Evolutionary conservation across 352 stramenopile genomes (phyloP).

Genomic region (Hyaloperonospora brassicae): DNA sequence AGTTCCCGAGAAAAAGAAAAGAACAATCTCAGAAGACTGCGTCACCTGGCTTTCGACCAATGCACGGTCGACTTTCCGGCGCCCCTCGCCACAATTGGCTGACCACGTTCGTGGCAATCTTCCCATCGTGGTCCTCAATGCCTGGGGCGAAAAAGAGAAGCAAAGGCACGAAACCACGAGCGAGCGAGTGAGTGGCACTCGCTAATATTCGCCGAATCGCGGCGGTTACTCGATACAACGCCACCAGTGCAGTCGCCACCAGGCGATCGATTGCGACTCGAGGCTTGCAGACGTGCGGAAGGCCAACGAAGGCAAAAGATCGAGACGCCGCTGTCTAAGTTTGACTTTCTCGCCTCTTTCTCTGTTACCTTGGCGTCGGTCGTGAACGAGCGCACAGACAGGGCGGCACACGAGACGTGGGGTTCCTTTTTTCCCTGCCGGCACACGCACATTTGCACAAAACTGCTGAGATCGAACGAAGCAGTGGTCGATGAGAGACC

Average conservation of each 20-base stretch:
- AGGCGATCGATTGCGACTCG: neutral
- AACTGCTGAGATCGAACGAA: conserved; percentile 5
- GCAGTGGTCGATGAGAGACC: conserved; percentile 15
- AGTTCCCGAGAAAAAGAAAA: conserved; percentile 4
- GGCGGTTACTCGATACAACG: conserved; percentile 10
- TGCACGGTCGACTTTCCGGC: neutral
- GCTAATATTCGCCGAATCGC: conserved; percentile 28
- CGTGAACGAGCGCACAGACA: too few relatives aligned
- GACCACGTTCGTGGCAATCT: conserved; percentile 1
- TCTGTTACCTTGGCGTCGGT: conserved; percentile 11
- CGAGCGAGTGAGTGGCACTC: conserved; percentile 13
- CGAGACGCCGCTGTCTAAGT: conserved; percentile 10
- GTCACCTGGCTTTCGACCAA: conserved; percentile 2
- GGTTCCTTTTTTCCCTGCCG: conserved; percentile 7
- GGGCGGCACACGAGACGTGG: too few relatives aligned
- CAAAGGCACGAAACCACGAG: conserved; percentile 15
- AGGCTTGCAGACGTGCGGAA: conserved; percentile 19
- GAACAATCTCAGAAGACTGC: conserved; percentile 3
- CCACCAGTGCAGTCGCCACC: neutral
- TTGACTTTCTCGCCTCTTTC: conserved; percentile 11
- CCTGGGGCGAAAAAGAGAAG: conserved; percentile 19
- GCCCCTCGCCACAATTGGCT: neutral
- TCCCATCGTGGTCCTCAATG: conserved; percentile 14
- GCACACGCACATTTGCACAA: conserved; percentile 11
- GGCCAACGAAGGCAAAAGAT: conserved; percentile 6